phyloP scores from a whole-genome alignment of 768 basidiomycete species.

The Pulveroboletus sp. region DNA sequence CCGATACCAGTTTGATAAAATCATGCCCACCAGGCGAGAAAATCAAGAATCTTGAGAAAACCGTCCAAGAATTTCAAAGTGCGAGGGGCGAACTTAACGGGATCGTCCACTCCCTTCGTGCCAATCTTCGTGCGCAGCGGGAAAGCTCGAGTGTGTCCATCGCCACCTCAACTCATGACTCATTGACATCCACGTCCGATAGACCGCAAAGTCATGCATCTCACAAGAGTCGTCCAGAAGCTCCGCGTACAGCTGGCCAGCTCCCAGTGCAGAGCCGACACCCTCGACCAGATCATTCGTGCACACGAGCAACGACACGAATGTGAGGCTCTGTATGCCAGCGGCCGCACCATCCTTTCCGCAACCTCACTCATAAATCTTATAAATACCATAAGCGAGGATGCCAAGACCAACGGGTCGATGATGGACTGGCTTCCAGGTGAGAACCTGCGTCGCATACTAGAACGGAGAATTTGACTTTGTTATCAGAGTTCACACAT shows the following conservation, averaged over 20 bases:
- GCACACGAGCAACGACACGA: neutral
- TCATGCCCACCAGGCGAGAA: no score
- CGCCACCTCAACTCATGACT: neutral
- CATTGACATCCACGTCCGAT: neutral
- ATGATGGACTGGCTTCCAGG: neutral
- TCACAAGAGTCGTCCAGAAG: neutral
- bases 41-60: no score
- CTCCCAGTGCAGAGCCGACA: neutral
- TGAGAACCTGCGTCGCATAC: no score
- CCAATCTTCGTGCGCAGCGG: no score
- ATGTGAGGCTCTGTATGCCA: neutral
- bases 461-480: no score
- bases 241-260: neutral
- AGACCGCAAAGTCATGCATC: neutral
- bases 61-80: no score
- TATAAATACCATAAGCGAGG: neutral
- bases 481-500: neutral
- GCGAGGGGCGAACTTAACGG: no score
- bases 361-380: neutral
- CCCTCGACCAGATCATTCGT: neutral
- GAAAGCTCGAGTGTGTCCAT: neutral
- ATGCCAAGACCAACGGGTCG: neutral
- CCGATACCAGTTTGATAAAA: no score
- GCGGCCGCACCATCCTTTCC: neutral
- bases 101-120: no score